Base-by-base conservation (phyloP, 2,329 filamentous ascomycete genomes). In the Paracoccidioides brasiliensis region DNA sequence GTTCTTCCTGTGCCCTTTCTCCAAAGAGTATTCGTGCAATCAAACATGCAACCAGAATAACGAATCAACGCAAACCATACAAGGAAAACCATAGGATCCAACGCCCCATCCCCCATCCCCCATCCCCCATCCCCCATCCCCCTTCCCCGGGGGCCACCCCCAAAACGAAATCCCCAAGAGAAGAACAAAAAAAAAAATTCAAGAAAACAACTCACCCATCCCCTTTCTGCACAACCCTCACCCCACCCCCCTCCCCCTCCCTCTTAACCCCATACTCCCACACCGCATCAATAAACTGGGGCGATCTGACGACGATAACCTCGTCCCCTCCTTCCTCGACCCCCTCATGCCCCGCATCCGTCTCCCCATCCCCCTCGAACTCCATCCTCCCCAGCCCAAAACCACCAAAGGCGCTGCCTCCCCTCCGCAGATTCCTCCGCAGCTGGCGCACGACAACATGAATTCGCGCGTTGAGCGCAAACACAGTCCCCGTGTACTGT, bases 181-280 rank as follows among this genome's bases (percentile, higher is more conserved):
- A 79, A 84, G 78, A 67, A 83, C 78, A 49, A 1, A 22, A 9
- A 49, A 14, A 35, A 42, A 52, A 52, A 35, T n/a, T n/a, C 12
- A 33, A 15, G 15, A 28, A 12, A 33, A 48, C 8, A 15, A 50
- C 67, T 61, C 62, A 73, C 71, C 68, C 67, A 46, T 69, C 60
- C 56, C 65, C 64, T 54, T 75, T 72, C 55, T 94, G 88, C 28
- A 85, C 87, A 54, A 95, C 84, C 61, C 82, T 81, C 60, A 94
- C 84, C 46, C 89, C 90, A n/a, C 86, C 88, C 57, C 83, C 80
- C 46, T 83, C 76, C n/a, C 80, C 80, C 46, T 80, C 79, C 57
- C 84, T 74, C 60, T 84, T 80, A 67, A 91, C 88, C 14, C 84
- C 82, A 73, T 96, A 97, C 58, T 86, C 81, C 93, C 93, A 98